Evolutionary conservation across 495 filamentous ascomycete genomes (phyloP).

Genomic region (Penicillium cinerascens): DNA sequence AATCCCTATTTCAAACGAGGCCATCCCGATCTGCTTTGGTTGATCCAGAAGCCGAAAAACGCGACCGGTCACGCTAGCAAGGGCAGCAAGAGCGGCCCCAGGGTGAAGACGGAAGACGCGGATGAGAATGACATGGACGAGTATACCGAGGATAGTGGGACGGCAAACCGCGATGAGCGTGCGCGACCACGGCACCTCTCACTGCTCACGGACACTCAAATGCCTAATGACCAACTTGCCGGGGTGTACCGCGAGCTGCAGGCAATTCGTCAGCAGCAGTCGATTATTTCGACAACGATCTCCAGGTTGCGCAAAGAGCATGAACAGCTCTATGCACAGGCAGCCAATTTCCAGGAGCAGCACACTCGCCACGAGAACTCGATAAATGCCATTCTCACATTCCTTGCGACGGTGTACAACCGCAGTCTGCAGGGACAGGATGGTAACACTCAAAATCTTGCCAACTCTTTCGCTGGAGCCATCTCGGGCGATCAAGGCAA

Average conservation of each 20-base stretch:
- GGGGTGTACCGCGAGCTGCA: conserved; percentile 76
- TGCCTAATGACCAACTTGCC: conserved; percentile 76
- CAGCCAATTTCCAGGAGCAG: conserved; percentile 80
- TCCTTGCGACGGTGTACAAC: conserved; percentile 94
- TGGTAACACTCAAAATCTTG: conserved; percentile 56
- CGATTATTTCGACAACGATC: conserved; percentile 76
- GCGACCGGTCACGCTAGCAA: conserved; percentile 48
- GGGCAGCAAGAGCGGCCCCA: conserved; percentile 42
- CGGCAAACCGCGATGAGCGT: conserved; percentile 33
- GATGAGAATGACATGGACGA: conserved; percentile 70
- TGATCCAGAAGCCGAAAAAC: conserved; percentile 95
- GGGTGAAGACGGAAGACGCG: conserved; percentile 67
- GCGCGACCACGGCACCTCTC: conserved; percentile 40
- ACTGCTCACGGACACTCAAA: conserved; percentile 37
- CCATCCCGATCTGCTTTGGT: conserved; percentile 89
- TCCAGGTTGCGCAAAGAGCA: conserved; percentile 77
- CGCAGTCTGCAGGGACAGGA: conserved; percentile 65
- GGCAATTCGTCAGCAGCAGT: conserved; percentile 77
- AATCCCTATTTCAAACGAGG: conserved; percentile 95
- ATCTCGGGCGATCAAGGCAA: conserved; percentile 64
- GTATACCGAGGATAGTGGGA: conserved; percentile 49
- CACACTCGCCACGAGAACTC: conserved; percentile 96
- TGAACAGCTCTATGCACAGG: conserved; percentile 83
- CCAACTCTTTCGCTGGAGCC: conserved; percentile 67
- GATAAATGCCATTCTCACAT: conserved; percentile 96